These are phyloP conservation scores for Daldinia sp. DNA, from an alignment of 2,329 filamentous ascomycete genomes.

Conservation along the genomic window DNA sequence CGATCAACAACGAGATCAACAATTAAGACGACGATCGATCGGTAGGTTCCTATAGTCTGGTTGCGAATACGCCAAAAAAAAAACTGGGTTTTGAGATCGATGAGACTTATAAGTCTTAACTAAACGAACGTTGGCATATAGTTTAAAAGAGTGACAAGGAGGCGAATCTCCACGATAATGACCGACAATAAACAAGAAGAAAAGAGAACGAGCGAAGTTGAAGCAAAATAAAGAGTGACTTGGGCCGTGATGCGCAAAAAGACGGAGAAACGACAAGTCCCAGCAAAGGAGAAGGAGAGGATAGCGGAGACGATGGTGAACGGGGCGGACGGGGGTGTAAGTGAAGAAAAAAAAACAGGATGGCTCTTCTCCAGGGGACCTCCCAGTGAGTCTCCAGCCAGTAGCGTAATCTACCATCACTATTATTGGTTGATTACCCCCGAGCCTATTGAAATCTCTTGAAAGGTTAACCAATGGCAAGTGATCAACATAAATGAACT, in stretches of 20 bases:
- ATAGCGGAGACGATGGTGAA: not conserved
- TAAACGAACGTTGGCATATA: slow-evolving; percentile 23
- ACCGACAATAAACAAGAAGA: slow-evolving; percentile 25
- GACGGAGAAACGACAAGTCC: slow-evolving; percentile 7
- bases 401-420: slow-evolving; percentile 18
- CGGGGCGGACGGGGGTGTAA: slow-evolving; percentile 8
- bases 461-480: slow-evolving; percentile 11
- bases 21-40: slow-evolving; percentile 29
- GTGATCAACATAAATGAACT: slow-evolving; percentile 17
- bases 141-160: slow-evolving; percentile 34
- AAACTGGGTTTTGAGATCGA: slow-evolving; percentile 2
- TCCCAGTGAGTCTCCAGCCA: slow-evolving; percentile 1
- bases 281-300: slow-evolving; percentile 25
- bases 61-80: slow-evolving; percentile 17
- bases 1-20: slow-evolving; percentile 37
- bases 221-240: slow-evolving; percentile 24
- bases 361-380: slow-evolving; percentile 9
- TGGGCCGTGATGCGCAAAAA: slow-evolving; percentile 14
- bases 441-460: slow-evolving; percentile 20
- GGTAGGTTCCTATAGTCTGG: slow-evolving; percentile 4
- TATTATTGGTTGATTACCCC: slow-evolving; percentile 21
- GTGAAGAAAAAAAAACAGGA: slow-evolving; percentile 3
- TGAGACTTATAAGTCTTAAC: slow-evolving; percentile 2
- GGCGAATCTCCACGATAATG: slow-evolving; percentile 32
- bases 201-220: slow-evolving; percentile 18